Percentiles rank a stretch among this genome's conserved stretches.
These are phyloP conservation scores for Abortiporus biennis DNA, from an alignment of 1,284 basidiomycete genomes.

Conservation along the genomic window DNA sequence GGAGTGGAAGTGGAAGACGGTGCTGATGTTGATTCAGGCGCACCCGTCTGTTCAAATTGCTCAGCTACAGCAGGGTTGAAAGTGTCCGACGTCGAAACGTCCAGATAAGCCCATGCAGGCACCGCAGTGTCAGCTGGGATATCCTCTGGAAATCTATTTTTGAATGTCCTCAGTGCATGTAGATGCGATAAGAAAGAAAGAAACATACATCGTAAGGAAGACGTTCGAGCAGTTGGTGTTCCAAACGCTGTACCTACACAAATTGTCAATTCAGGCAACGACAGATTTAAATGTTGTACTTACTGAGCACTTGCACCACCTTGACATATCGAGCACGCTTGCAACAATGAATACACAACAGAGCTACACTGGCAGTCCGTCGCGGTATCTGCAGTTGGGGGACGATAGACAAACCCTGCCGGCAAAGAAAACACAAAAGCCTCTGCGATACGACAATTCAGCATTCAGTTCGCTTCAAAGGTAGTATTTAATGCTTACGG, in stretches of 20 bases:
- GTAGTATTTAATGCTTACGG: neutral
- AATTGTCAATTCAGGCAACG: neutral
- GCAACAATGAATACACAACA: conserved; percentile 12
- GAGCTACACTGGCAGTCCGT: conserved; percentile 14
- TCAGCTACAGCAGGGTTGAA: conserved; percentile 14
- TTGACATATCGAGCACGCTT: conserved; percentile 11
- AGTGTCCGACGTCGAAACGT: conserved; percentile 8
- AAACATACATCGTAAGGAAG: neutral
- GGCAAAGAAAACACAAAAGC: conserved; percentile 12
- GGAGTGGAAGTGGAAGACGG: conserved; percentile 1
- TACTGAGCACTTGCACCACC: conserved; percentile 8
- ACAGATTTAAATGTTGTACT: conserved; percentile 1
- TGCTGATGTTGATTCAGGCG: conserved; percentile 10
- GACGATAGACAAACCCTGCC: conserved; percentile 9
- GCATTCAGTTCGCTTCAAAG: neutral
- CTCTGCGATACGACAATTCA: conserved; percentile 2
- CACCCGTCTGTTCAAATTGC: neutral
- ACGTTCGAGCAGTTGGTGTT: conserved; percentile 8
- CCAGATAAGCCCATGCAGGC: conserved; percentile 13
- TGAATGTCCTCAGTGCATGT: neutral
- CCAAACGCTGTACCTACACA: conserved; percentile 12
- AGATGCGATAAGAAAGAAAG: neutral
- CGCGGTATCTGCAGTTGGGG: conserved; percentile 5
- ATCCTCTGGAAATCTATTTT: conserved; percentile 7
- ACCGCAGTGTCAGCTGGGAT: conserved; percentile 12